Base-by-base conservation (phyloP, 1,284 basidiomycete species). In the Malassezia dermatis region DNA sequence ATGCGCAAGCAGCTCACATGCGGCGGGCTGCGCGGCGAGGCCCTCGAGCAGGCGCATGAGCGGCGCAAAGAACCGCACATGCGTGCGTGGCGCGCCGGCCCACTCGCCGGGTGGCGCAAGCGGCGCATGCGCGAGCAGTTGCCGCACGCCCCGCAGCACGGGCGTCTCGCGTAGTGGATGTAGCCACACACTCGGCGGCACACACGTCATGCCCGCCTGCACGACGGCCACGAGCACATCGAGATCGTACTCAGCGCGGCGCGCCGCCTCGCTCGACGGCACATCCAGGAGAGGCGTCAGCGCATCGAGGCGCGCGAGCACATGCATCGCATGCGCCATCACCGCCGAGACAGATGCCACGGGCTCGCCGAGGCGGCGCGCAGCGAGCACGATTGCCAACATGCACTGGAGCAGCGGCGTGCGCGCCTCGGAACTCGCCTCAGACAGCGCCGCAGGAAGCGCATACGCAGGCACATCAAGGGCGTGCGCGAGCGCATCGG, bases 41-140 rank as follows among this genome's bases (percentile, higher is more conserved):
- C 87, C 81, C 77, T 89, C 84, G 67, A 94, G 86, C 76, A 95
- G 85, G 11, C 84, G 78, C 49, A 94, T 80, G 53, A 94, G 77
- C 60, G 88, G 60, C 44, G 43, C 43, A 19, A 57, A 40, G 32
- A 52, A 57, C 5, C 34, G 40, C 26, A 57, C 48, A 41, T 57
- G 51, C 30, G 39, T 32, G 24, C 39, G 49, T n/a, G 41, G 21
- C 21, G 41, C 43, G 28, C 24, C 23, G 8, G 26, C 46, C n/a
- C 34, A 21, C n/a, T 48, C 24, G 32, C 40, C 30, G 6, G 27
- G 28, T n/a, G 35, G 21, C 19, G 44, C 37, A 10, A 40, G 49
- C 26, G 55, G 49, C 40, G 49, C 49, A 8, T 19, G 23, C 11
- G 17, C 12, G 7, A 57, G 27, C 17, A 57, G 40, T 11, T 32